phyloP scores from a whole-genome alignment of 345 rosid genomes.

The Linum tenue region DNA sequence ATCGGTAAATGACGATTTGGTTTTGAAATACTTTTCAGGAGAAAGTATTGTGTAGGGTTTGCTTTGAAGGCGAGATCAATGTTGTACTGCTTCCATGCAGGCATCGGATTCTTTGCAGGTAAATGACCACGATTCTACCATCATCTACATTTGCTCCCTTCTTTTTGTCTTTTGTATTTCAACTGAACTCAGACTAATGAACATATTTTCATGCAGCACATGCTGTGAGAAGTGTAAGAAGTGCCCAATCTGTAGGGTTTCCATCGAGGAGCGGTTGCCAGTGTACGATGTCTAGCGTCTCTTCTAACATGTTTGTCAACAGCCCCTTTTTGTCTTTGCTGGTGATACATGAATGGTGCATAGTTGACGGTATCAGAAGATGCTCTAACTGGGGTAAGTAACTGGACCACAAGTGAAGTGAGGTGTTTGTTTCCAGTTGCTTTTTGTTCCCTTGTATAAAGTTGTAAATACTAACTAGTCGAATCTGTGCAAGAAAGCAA shows the following conservation, averaged over 20 bases:
- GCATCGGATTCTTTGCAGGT: conserved; percentile 94
- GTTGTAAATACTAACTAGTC: not conserved
- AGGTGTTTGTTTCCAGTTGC: not conserved
- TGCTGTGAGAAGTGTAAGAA: conserved; percentile 88
- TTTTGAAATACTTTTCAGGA: conserved; percentile 42
- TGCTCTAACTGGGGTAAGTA: conserved; percentile 1
- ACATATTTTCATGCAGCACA: conserved; percentile 40
- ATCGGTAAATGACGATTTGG: not conserved
- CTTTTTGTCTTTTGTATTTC: not conserved
- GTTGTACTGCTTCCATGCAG: conserved; percentile 91
- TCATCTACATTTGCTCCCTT: not conserved
- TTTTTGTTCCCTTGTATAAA: not conserved
- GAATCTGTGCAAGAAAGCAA: not conserved
- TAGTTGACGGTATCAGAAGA: not conserved
- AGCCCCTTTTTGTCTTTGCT: too few relatives aligned
- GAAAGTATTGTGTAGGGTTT: conserved; percentile 83
- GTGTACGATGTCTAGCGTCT: conserved; percentile 73
- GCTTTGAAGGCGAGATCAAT: conserved; percentile 84
- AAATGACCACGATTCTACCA: conserved; percentile 6
- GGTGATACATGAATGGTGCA: not conserved
- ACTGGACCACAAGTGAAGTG: too few relatives aligned
- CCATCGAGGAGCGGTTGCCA: conserved; percentile 65
- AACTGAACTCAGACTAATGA: conserved; percentile 6
- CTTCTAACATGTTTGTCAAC: not conserved
- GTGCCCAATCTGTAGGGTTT: conserved; percentile 80